Evolutionary conservation across 148 eudicot genomes (phyloP), one percentile per base, ranked within the genome.

Genomic region (Heliamphora exappendiculata): DNA sequence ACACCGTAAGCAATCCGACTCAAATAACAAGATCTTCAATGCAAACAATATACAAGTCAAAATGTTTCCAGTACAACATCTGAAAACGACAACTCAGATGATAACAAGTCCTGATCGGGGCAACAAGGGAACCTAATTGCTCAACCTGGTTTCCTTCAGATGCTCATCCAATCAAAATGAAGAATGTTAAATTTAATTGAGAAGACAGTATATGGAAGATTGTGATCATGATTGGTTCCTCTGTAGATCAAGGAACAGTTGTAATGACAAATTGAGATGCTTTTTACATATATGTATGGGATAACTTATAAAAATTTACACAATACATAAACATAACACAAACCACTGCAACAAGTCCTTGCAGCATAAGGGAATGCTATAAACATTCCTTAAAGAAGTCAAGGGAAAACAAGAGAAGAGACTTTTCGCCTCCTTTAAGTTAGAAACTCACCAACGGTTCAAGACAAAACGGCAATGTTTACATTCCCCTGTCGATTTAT

Each of bases 381-480:
- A 45, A 59, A 78, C 74, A 71, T 67, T 62, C 57, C 72, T 79
- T 67, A 68, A 72, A 68, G 54, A 55, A 81, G 69, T 63, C 84
- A 84, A 73, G 67, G 41, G 44, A 51, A 49, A 70, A 70, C 59
- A 69, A 54, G 60, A 67, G 50, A 34, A 50, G 44, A 75, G 34
- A 51, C 28, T 59, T 45, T 67, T 37, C 54, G 64, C 47, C 67
- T 51, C 34, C 17, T 53, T 64, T 76, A 81, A 83, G 81, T 85
- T 76, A 70, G 72, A 78, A 79, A 75, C 83, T 81, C 75, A 78
- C 81, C 79, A 77, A 75, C 55, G 79, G 75, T 75, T 81, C 75
- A 86, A 66, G 85, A 80, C 53, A 58, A 67, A 68, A 77, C 75
- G 74, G 84, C 70, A 75, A 78, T 69, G 74, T 85, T 72, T n/a